Evolutionary conservation across 495 filamentous ascomycete genomes (phyloP), one percentile per base, ranked within the genome.

Genomic region (Aspergillus bridgeri): DNA sequence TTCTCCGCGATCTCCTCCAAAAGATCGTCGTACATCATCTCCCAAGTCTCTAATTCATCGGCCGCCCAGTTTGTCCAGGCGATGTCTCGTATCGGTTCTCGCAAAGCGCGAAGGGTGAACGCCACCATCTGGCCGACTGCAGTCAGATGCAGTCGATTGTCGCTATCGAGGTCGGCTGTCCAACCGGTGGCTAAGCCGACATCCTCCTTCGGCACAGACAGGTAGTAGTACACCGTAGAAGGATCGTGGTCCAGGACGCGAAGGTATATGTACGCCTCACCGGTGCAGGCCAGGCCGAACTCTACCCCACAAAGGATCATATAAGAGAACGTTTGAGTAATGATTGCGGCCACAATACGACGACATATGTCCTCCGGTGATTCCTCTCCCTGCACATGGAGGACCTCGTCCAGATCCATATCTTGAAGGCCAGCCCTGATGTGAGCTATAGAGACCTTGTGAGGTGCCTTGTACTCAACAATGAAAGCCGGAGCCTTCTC

Each of bases 381-480:
- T 27, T 66, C 61, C 1, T 48, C 46, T 29, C 64, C 25, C 9
- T 57, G 27, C 9, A n/a, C 42, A n/a, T 15, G 44, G 6, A 70
- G 25, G 8, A 61, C 55, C 42, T 58, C 38, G 42, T 64, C 66
- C n/a, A 62, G 58, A 5, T 68, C 59, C 58, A 68, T 66, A 6
- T 62, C 56, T 8, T 59, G 50, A 17, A 70, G 61, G 21, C 65
- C 65, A 6, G 50, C 58, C 22, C 24, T 55, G 33, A 70, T 59
- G 38, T 66, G 42, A n/a, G 52, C 53, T 1, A 67, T 49, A 19
- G 65, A 54, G 7, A 80, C 54, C 62, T 77, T 76, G 50, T 79
- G 70, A n/a, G 75, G 75, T 22, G 74, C 62, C 62, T 77, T 77
- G 60, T 76, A 75, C 58, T 78, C 67, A 61, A 79, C 66, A 11